Percentiles rank a stretch among this genome's conserved stretches.
Evolutionary conservation across 768 basidiomycete genomes (phyloP).

Genomic region (Suillus clintonianus): DNA sequence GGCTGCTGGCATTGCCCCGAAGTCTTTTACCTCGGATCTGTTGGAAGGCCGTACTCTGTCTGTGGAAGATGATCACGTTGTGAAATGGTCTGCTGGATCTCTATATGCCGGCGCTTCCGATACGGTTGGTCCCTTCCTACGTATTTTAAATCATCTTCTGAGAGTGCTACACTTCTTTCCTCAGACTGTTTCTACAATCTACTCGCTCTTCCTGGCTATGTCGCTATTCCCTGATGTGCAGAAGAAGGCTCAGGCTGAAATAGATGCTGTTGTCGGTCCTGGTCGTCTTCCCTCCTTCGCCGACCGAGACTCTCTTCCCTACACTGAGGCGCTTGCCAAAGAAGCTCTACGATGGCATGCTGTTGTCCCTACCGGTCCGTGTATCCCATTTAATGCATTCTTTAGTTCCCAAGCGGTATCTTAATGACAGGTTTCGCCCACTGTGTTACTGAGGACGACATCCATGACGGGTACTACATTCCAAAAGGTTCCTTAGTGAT

Average conservation of each 20-base stretch:
- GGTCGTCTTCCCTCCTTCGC: constrained; percentile 61
- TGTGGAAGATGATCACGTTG: constrained; percentile 54
- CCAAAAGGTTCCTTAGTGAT: constrained; percentile 44
- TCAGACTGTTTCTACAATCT: constrained; percentile 12
- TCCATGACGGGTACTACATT: constrained; percentile 63
- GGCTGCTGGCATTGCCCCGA: constrained; percentile 49
- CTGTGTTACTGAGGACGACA: constrained; percentile 57
- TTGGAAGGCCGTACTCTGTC: constrained; percentile 52
- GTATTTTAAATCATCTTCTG: background rate
- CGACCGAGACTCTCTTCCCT: constrained; percentile 61
- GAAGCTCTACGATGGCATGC: constrained; percentile 53
- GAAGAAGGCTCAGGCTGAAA: constrained; percentile 62
- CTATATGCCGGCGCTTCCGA: constrained; percentile 24
- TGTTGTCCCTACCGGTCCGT: constrained; percentile 40
- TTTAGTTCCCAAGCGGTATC: constrained; percentile 33
- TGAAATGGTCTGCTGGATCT: constrained; percentile 60
- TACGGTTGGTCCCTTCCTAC: background rate
- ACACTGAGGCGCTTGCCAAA: constrained; percentile 58
- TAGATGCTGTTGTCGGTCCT: constrained; percentile 58
- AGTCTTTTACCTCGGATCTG: constrained; percentile 59
- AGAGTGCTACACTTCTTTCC: background rate
- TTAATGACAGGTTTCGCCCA: constrained; percentile 39
- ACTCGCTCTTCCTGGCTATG: constrained; percentile 1
- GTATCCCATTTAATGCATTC: constrained; percentile 33
- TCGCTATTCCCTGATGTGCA: constrained; percentile 42